Base-by-base conservation (phyloP, 2,329 filamentous ascomycete genomes). In the Fusarium sp. region DNA sequence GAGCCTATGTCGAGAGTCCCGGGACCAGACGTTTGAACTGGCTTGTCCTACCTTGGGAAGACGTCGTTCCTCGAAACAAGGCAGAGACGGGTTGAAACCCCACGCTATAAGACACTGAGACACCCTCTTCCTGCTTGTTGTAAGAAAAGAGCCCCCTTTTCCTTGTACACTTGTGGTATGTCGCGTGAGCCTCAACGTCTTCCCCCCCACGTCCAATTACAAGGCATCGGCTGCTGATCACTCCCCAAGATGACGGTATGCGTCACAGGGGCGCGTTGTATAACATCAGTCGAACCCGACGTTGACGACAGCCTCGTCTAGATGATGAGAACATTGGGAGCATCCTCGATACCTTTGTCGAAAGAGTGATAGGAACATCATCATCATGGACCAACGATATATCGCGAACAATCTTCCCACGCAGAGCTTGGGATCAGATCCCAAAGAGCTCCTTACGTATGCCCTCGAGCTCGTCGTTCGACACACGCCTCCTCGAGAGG, bases 381-480 rank as follows among this genome's bases (percentile, higher is more conserved):
- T 37, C 64, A 60, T 3, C 64, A 81, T 81, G 79, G 65, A 71
- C n/a, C 73, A 75, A 45, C 76, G 79, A 70, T 82, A 82, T 71
- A 80, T 85, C 40, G 74, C 79, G 17, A 84, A 82, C 59, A 73
- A 82, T 61, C 73, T 82, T 25, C 77, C 81, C 8, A 72, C 79
- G 40, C 81, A 82, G 61, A 71, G 71, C 22, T 58, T 83, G 40
- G 69, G 72, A 14, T 76, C 76, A 2, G 67, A 82, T 17, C 78
- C 81, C 1, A 69, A 70, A 3, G 69, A 74, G 25, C 77, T 84
- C 20, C 78, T 85, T 47, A 73, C 67, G 20, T 77, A 79, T 22
- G 80, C 83, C 2, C 78, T 86, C 22, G 80, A 84, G 35, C 79
- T 82, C 25, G 80, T 85, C 43, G 70, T 86, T 56, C 71, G 75